Conservation (phyloP, 768 basidiomycete species). For the Tephrocybe sp. region DNA sequence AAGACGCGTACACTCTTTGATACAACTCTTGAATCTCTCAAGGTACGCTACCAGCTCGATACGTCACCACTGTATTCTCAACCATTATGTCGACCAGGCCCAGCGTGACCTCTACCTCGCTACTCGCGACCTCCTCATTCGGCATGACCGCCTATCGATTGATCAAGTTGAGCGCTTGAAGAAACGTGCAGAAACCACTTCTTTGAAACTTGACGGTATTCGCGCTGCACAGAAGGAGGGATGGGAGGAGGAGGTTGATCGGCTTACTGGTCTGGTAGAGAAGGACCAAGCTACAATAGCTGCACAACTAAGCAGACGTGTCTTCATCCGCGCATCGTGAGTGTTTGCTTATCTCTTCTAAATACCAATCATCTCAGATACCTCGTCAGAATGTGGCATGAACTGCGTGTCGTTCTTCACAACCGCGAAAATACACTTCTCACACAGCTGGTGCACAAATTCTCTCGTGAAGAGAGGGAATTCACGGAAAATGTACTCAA, state of each 20-base stretch:
- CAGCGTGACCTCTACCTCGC: conserved; percentile 88
- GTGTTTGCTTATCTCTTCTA: conserved; percentile 19
- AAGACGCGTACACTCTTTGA: conserved; percentile 66
- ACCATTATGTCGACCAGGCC: conserved; percentile 38
- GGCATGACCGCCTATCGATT: conserved; percentile 85
- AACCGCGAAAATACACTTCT: conserved; percentile 86
- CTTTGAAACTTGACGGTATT: conserved; percentile 74
- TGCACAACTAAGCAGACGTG: conserved; percentile 70
- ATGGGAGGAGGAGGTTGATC: conserved; percentile 87
- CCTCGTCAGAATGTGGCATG: conserved; percentile 85
- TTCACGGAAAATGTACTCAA: conserved; percentile 61
- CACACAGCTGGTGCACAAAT: conserved; percentile 68
- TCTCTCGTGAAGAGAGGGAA: conserved; percentile 72
- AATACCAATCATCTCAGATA: not conserved
- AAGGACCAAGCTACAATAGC: conserved; percentile 84
- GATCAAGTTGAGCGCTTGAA: conserved; percentile 88
- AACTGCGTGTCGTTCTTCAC: conserved; percentile 89
- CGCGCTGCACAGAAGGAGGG: conserved; percentile 72
- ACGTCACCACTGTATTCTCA: not conserved
- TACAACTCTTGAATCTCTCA: conserved; percentile 74
- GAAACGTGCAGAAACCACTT: conserved; percentile 79
- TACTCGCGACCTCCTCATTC: conserved; percentile 81
- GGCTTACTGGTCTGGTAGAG: conserved; percentile 69
- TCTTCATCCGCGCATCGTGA: conserved; percentile 87
- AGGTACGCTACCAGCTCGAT: conserved; percentile 42